These are phyloP conservation scores for Epichloe bromicola DNA, from an alignment of 2,329 filamentous ascomycete genomes.

Conservation along the genomic window DNA sequence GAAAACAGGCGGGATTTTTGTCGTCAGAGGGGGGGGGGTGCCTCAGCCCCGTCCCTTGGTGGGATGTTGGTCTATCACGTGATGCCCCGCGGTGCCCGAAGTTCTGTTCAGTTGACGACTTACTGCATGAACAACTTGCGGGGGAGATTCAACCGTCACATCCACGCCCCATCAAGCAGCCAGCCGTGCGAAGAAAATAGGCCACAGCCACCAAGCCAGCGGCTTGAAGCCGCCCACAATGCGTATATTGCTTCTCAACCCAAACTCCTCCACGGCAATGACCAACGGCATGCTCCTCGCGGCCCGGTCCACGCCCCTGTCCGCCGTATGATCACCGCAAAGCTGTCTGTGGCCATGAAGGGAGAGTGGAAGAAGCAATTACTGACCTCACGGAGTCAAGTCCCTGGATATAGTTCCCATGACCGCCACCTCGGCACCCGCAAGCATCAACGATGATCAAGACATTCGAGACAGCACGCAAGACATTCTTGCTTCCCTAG, in stretches of 20 bases:
- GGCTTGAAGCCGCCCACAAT: not conserved
- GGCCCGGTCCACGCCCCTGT: conserved; percentile 13
- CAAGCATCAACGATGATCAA: conserved; percentile 64
- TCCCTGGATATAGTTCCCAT: conserved; percentile 44
- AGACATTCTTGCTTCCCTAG: conserved; percentile 45
- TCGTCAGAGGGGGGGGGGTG: too few species aligned
- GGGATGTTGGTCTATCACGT: conserved; percentile 18
- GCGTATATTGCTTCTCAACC: conserved; percentile 59
- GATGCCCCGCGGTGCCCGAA: conserved; percentile 18
- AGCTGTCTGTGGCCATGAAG: not conserved
- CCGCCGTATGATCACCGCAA: conserved; percentile 11
- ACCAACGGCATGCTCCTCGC: conserved; percentile 45
- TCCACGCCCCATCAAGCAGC: too few species aligned
- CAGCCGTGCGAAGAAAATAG: too few species aligned
- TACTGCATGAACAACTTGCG: too few species aligned
- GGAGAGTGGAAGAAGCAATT: not conserved
- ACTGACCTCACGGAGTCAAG: conserved; percentile 29
- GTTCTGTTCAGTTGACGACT: not conserved
- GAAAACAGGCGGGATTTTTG: too few species aligned
- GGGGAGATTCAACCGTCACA: too few species aligned
- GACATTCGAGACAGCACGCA: conserved; percentile 53
- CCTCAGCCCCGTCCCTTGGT: not conserved
- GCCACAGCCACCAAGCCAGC: too few species aligned
- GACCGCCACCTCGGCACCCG: conserved; percentile 53
- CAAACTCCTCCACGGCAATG: conserved; percentile 64